Percentiles rank a stretch among this genome's conserved stretches.
phyloP scores from a whole-genome alignment of 176 grass and related monocot species.

The Ensete ventricosum region DNA sequence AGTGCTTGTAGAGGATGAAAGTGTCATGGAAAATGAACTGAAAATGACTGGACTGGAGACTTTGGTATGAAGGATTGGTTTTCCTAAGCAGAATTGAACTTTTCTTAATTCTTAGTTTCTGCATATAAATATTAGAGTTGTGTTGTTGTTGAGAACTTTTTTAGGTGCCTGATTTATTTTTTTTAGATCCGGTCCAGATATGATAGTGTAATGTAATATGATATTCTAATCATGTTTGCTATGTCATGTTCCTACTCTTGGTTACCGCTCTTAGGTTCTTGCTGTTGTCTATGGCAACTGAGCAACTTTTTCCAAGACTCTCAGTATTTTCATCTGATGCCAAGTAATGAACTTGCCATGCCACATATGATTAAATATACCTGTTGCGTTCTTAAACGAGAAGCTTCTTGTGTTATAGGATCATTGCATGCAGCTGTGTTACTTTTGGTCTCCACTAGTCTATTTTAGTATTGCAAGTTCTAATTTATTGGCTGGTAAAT shows the following conservation, averaged over 20 bases:
- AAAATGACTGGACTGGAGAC: slow-evolving; percentile 55
- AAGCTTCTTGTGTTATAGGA: neutral
- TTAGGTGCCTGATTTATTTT: neutral
- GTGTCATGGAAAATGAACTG: slow-evolving; percentile 65
- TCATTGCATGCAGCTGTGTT: no score
- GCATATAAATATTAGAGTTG: no score
- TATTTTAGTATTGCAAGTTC: no score
- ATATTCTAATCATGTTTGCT: neutral
- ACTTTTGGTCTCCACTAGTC: no score
- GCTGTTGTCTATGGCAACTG: neutral
- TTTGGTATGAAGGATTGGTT: slow-evolving; percentile 39
- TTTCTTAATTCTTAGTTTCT: neutral
- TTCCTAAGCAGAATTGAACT: neutral
- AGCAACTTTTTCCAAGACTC: neutral
- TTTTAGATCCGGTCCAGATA: neutral
- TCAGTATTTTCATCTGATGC: neutral
- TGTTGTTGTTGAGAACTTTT: neutral
- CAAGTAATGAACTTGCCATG: neutral
- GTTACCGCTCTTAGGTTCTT: no score
- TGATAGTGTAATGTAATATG: neutral
- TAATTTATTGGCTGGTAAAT: no score
- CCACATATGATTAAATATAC: neutral
- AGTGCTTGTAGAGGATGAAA: slow-evolving; percentile 86
- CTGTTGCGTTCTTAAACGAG: neutral
- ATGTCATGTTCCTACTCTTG: neutral